A percentile compares a stretch with the other conserved stretches of the same genome.
Evolutionary conservation across 257 asterid genomes (phyloP).

Genomic region (Solanum sejunctum): DNA sequence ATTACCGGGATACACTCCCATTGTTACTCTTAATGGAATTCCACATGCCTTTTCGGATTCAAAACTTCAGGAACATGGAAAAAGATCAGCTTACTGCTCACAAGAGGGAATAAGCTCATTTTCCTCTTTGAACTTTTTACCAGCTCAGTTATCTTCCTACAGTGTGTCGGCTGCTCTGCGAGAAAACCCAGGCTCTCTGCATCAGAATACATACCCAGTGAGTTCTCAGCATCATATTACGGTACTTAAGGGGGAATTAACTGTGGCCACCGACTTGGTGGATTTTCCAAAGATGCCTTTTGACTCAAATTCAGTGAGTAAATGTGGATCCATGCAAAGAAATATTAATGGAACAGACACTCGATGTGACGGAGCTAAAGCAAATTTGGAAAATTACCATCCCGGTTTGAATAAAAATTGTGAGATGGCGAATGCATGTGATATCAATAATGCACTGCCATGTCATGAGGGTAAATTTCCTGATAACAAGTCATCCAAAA

Average conservation of each 20-base stretch:
- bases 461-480: neutral
- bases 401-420: conserved; percentile 11
- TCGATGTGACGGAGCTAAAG: conserved; percentile 10
- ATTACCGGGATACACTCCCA: conserved; percentile 15
- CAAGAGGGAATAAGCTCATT: conserved; percentile 38
- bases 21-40: conserved; percentile 26
- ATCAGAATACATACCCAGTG: conserved; percentile 18
- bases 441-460: neutral
- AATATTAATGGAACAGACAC: neutral
- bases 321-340: conserved; percentile 1
- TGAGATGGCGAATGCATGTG: conserved; percentile 13
- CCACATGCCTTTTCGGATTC: conserved; percentile 65
- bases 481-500: conserved; percentile 8
- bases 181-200: conserved; percentile 30
- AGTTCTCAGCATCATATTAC: conserved; percentile 25
- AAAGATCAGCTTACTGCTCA: conserved; percentile 29
- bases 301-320: conserved; percentile 14
- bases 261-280: conserved; percentile 16
- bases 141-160: conserved; percentile 24
- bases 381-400: conserved; percentile 11
- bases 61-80: conserved; percentile 53
- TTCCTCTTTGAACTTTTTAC: conserved; percentile 34
- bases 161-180: conserved; percentile 19
- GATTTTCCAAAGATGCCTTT: conserved; percentile 12
- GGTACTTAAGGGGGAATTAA: conserved; percentile 18